Evolutionary conservation across 352 stramenopile genomes (phyloP), one percentile per base, ranked within the genome.

Genomic region (Blastocystis sp.): DNA sequence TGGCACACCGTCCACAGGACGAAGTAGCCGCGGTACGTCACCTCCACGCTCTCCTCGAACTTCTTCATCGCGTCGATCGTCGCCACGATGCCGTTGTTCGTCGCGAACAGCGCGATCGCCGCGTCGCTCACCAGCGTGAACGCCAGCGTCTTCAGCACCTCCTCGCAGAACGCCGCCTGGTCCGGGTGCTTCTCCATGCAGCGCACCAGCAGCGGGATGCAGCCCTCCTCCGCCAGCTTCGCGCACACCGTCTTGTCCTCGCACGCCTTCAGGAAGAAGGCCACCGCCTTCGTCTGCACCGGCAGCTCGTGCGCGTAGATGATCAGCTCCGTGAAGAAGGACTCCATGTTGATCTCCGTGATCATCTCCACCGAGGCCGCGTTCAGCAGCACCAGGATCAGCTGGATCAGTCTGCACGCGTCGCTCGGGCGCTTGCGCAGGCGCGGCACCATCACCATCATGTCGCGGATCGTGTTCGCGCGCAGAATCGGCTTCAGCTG

Each of bases 321-420:
- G 31, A 37, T 39, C 74, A 67, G 21, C 51, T 85, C 74, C 37
- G 55, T 69, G 51, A 70, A 85, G 74, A 85, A 85, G 16, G 74
- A 63, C 51, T 85, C 74, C 74, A 85, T 67, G 55, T 85, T 85
- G 74, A 85, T 85, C 35, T 85, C 60, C 31, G 12, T 9, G 4
- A 85, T 29, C 50, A 69, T 69, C 16, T 29, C 50, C 41, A 31
- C 41, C 2, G 26, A 55, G 74, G n/a, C 50, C 41, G 35, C 51
- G 41, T 29, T 63, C 74, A 85, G 61, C 45, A 85, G 61, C 35
- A 51, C 55, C 74, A 85, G 61, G 24, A 85, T 63, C 74, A 85
- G 41, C 29, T 33, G 50, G 16, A 85, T 33, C 50, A 85, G 24
- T 55, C 70, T 85, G 51, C 74, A 85, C n/a, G 74, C 74, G 66